Conservation (phyloP, 2,329 filamentous ascomycete species). For the Mycosphaerella sp. region DNA sequence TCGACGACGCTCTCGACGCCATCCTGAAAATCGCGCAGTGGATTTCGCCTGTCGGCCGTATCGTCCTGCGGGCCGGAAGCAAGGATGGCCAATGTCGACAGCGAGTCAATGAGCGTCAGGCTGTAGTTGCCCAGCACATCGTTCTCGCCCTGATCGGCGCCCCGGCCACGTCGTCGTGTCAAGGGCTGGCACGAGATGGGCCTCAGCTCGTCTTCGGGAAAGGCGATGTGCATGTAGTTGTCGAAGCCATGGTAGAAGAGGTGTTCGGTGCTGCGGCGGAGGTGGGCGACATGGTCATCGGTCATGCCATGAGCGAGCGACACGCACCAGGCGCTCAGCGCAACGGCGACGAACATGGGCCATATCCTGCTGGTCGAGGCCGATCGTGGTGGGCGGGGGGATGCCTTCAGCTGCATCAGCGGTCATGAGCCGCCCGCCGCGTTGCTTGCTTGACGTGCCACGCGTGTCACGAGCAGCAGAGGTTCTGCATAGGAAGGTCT, state of each 20-base stretch:
- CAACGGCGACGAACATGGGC: conserved; percentile 30
- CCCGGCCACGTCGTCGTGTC: conserved; percentile 73
- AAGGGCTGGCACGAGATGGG: conserved; percentile 79
- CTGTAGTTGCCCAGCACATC: conserved; percentile 97
- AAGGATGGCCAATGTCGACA: conserved; percentile 88
- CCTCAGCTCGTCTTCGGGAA: conserved; percentile 91
- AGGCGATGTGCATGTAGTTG: conserved; percentile 90
- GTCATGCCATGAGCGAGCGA: conserved; percentile 40
- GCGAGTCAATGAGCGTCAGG: conserved; percentile 86
- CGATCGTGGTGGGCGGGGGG: conserved; percentile 15
- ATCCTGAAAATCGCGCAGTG: conserved; percentile 61
- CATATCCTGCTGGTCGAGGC: conserved; percentile 26
- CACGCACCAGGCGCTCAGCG: conserved; percentile 31
- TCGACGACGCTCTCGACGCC: conserved; percentile 69
- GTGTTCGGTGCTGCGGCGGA: conserved; percentile 47
- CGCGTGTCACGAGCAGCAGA: background rate
- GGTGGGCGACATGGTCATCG: conserved; percentile 35
- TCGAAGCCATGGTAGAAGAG: conserved; percentile 97
- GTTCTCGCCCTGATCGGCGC: conserved; percentile 77
- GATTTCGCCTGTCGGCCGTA: conserved; percentile 37
- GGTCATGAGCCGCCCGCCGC: background rate
- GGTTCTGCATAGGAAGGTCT: background rate
- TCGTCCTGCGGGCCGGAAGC: conserved; percentile 60
- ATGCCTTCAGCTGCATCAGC: conserved; percentile 26
- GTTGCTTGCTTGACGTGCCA: too few relatives aligned